Evolutionary conservation across 2,329 filamentous ascomycete species (phyloP), one percentile per base, ranked within the genome.

Genomic region (Alternaria dauci): DNA sequence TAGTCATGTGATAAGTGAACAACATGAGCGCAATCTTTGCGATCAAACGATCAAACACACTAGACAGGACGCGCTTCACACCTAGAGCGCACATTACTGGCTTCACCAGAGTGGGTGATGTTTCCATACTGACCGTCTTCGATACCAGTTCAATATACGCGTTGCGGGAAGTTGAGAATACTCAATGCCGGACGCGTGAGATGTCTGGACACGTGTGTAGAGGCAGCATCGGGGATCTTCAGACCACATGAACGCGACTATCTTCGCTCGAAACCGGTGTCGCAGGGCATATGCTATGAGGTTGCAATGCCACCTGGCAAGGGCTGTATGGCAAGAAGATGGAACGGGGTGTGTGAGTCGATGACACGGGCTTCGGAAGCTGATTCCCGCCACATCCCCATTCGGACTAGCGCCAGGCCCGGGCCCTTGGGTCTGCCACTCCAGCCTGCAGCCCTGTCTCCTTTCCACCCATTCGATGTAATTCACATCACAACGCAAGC

Each of bases 401-500:
- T 9, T 6, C 2, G 44, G 3, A 34, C 28, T 47, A 47, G 28
- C 28, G 28, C 26, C 3, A 11, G 23, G 28, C 44, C 9, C 44
- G 11, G 2, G 11, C 28, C n/a, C 5, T 9, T 18, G 11, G 18
- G 8, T 16, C 9, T 6, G 44, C 44, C n/a, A 14, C 28, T 34
- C 32, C 12, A 30, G 28, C 9, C 28, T 30, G 28, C 28, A 30
- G 8, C 28, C 28, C n/a, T 28, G 8, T 23, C 18, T 30, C 26
- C 18, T 30, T 30, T 23, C 14, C 4, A n/a, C 44, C 4, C 11
- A 11, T 14, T 7, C 28, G n/a, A 47, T 12, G 8, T 18, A 4
- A 16, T 12, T 55, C 43, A 66, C 63, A 66, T 66, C 12, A 66
- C 63, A 23, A 47, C 60, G 50, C 63, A 66, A 11, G 63, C 61